Conservation (phyloP, 2,329 filamentous ascomycete genomes). For the Trichophyton benhamiae region DNA sequence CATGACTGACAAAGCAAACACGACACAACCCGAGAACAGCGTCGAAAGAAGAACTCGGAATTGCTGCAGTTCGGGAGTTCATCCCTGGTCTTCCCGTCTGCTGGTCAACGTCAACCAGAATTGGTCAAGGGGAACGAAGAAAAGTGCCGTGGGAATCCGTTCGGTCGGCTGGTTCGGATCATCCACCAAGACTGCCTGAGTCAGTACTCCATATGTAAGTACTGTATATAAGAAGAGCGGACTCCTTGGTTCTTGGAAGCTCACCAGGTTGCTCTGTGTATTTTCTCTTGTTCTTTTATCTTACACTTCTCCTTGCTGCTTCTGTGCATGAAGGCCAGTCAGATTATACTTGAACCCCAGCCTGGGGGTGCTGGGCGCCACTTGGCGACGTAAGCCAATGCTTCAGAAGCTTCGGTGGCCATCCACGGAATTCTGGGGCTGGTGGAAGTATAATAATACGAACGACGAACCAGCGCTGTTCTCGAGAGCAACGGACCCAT, state of each 20-base stretch:
- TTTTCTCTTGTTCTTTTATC: background rate
- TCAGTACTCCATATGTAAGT: background rate
- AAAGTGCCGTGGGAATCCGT: background rate
- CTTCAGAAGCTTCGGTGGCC: background rate
- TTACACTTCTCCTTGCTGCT: background rate
- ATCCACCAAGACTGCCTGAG: slow-evolving; percentile 3
- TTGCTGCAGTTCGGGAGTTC: background rate
- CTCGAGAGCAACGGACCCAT: background rate
- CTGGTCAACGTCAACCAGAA: background rate
- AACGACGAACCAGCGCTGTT: background rate
- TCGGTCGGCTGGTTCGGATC: slow-evolving; percentile 4
- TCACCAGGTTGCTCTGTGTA: background rate
- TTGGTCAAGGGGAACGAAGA: background rate
- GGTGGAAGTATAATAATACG: background rate
- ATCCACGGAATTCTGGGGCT: background rate
- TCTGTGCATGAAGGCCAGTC: background rate
- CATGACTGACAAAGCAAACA: background rate
- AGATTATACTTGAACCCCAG: background rate
- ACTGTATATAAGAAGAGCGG: background rate
- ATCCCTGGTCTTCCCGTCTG: background rate
- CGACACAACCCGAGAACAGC: background rate
- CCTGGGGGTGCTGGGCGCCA: background rate
- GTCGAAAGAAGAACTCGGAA: background rate
- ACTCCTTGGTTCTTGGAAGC: background rate
- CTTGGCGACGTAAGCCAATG: slow-evolving; percentile 3